Evolutionary conservation across 176 grass and related monocot genomes (phyloP).

Genomic region (Zoysia japonica): DNA sequence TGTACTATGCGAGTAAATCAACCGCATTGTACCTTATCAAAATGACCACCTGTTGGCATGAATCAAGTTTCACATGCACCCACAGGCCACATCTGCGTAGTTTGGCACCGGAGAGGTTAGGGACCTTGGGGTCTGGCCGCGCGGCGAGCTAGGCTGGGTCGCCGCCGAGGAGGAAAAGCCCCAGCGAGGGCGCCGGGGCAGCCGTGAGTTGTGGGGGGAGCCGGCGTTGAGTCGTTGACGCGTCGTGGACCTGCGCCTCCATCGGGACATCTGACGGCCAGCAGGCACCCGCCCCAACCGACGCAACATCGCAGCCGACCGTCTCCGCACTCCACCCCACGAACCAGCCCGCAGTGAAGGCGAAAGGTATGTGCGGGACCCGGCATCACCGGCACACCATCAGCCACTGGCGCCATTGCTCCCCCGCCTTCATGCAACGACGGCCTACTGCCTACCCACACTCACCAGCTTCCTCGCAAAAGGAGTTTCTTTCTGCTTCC

Average conservation of each 20-base stretch:
- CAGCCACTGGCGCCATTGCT: not conserved
- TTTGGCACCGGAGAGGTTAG: no score
- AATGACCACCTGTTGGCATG: no score
- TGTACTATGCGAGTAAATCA: no score
- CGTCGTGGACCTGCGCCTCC: not conserved
- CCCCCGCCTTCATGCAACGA: not conserved
- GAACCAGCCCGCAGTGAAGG: not conserved
- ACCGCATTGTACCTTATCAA: no score
- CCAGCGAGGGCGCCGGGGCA: not conserved
- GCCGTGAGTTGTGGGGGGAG: not conserved
- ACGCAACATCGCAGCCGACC: not conserved
- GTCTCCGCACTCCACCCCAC: not conserved
- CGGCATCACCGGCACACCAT: not conserved
- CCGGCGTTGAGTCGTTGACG: constrained; percentile 14
- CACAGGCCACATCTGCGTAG: no score
- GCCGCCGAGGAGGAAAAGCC: not conserved
- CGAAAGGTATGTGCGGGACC: not conserved
- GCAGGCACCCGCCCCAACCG: not conserved
- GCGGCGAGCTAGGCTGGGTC: not conserved
- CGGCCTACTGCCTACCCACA: not conserved
- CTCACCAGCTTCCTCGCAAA: not conserved
- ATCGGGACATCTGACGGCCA: constrained; percentile 15
- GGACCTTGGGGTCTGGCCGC: no score
- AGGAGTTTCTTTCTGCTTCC: not conserved
- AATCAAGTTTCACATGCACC: no score